Base-by-base conservation (phyloP, 2,329 filamentous ascomycete genomes). In the Elsinoe batatas region DNA sequence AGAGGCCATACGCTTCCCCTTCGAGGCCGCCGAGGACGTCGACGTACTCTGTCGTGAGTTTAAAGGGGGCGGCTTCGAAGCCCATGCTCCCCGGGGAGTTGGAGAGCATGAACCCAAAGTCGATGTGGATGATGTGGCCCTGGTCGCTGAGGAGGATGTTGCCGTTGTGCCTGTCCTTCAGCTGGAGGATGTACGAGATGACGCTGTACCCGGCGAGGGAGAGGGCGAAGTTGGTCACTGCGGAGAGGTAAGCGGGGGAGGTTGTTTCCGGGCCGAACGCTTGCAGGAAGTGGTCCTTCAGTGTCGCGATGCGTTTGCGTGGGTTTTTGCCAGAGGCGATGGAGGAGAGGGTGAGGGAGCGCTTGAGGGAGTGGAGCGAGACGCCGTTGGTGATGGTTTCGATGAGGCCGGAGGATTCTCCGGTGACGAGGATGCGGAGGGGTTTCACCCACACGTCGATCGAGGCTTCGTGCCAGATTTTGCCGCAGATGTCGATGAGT, bases 311-410 rank as follows among this genome's bases (percentile, higher is more conserved):
- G 47, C 87, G 80, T 61, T 85, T 82, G 15, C 83, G 77, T 13
- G 85, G 84, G 64, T 90, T 90, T 36, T 81, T 78, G 2, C 85
- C 87, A 2, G 84, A 76, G 60, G 87, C 85, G 61, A 89, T 83
- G 5, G 81, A 83, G 1, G 85, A 82, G 36, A 93, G 76, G 1
- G 88, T 93, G 56, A 93, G 73, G 65, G 84, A 89, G 60, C 88
- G 83, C 71, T 93, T 91, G 59, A 93, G 76, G 2, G 87, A 91
- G 69, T 93, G 88, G 44, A 93, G 74, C n/a, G 87, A 91, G 11
- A 93, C 87, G 43, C 88, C 88, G 62, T 91, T 91, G 37, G 87
- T 91, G 64, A 93, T 93, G 4, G 88, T 93, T 72, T 93, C 88
- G 62, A 93, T 88, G 46, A 93, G 78, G 2, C 88, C 88, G 1